phyloP scores from a whole-genome alignment of 2,329 filamentous ascomycete species.

The Didymella exigua region DNA sequence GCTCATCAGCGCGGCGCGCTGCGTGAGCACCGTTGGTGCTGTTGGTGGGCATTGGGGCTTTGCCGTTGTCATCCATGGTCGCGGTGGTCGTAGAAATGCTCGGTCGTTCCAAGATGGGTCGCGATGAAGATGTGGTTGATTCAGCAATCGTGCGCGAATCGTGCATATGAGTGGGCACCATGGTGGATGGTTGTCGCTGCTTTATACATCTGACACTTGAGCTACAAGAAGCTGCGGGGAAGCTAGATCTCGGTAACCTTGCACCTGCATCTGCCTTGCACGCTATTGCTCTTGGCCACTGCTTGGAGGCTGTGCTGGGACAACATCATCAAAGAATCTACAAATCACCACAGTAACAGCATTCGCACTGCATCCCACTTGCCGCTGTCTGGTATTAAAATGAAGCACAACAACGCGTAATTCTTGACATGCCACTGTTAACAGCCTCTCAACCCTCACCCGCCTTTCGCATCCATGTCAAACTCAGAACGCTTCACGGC shows the following conservation, averaged over 20 bases:
- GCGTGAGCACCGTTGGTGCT: conserved; percentile 21
- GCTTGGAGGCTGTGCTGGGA: conserved; percentile 14
- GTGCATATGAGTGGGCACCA: conserved; percentile 19
- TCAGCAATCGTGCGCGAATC: conserved; percentile 22
- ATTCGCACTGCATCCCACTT: neutral
- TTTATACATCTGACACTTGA: conserved; percentile 29
- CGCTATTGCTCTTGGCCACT: conserved; percentile 7
- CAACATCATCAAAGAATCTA: neutral
- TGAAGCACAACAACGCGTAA: neutral
- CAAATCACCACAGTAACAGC: conserved; percentile 6
- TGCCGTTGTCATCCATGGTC: conserved; percentile 48
- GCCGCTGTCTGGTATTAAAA: neutral
- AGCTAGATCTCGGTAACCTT: conserved; percentile 16
- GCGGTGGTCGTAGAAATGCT: conserved; percentile 18
- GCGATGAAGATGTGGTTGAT: conserved; percentile 34
- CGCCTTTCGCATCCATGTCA: neutral
- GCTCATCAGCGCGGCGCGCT: conserved; percentile 25
- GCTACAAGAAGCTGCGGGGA: conserved; percentile 25
- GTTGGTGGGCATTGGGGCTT: conserved; percentile 40
- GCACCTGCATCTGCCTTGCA: conserved; percentile 11
- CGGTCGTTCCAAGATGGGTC: conserved; percentile 25
- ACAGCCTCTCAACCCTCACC: neutral
- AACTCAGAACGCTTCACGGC: conserved; percentile 9
- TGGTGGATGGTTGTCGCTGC: conserved; percentile 13
- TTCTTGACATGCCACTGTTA: neutral